Percentiles rank a stretch among this genome's conserved stretches.
These are phyloP conservation scores for Aspergillus puulaauensis DNA, from an alignment of 2,329 filamentous ascomycete genomes.

Conservation along the genomic window DNA sequence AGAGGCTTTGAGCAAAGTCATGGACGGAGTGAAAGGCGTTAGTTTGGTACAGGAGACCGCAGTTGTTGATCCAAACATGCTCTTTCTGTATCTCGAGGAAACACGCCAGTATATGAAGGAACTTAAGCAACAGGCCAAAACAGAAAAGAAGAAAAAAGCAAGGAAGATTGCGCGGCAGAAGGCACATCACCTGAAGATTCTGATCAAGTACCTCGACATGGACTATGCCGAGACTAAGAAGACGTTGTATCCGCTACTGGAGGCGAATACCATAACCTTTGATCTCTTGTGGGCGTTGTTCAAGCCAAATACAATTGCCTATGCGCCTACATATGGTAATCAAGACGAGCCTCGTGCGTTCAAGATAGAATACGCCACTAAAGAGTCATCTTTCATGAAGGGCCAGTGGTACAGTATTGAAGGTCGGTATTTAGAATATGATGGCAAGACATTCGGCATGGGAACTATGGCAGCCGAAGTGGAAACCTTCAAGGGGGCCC, in stretches of 20 bases:
- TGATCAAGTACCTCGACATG: slow-evolving; percentile 74
- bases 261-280: slow-evolving; percentile 82
- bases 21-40: slow-evolving; percentile 75
- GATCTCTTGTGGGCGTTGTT: slow-evolving; percentile 86
- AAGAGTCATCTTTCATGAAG: slow-evolving; percentile 66
- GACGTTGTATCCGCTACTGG: slow-evolving; percentile 75
- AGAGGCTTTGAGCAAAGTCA: slow-evolving; percentile 67
- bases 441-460: slow-evolving; percentile 81
- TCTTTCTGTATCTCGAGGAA: slow-evolving; percentile 77
- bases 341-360: slow-evolving; percentile 76
- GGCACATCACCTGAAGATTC: slow-evolving; percentile 60
- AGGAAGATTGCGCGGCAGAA: slow-evolving; percentile 39
- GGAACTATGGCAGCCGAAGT: slow-evolving; percentile 70
- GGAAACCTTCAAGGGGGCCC: slow-evolving; percentile 72
- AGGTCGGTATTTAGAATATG: slow-evolving; percentile 76
- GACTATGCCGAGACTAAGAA: slow-evolving; percentile 79
- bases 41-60: slow-evolving; percentile 79
- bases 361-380: slow-evolving; percentile 74
- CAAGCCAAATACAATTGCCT: slow-evolving; percentile 81
- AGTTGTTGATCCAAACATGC: slow-evolving; percentile 67
- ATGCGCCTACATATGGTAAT: slow-evolving; percentile 73
- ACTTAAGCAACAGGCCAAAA: slow-evolving; percentile 64
- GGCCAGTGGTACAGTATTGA: slow-evolving; percentile 76
- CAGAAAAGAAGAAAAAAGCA: slow-evolving; percentile 48
- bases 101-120: slow-evolving; percentile 64